phyloP scores from a whole-genome alignment of 257 asterid species.

The Cinchona pubescens region DNA sequence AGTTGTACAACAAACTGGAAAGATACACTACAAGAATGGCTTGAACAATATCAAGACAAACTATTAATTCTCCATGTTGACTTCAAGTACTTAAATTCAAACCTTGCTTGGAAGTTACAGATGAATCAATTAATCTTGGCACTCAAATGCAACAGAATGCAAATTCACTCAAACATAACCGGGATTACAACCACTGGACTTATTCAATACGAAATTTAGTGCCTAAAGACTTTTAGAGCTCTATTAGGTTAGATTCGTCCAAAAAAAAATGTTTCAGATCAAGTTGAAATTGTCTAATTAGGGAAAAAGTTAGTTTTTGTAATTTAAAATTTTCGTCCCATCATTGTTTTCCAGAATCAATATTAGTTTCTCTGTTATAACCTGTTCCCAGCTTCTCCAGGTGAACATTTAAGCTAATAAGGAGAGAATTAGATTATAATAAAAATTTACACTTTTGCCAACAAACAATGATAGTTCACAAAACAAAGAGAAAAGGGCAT shows the following conservation, averaged over 20 bases:
- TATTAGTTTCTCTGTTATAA: neutral
- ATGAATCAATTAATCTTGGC: neutral
- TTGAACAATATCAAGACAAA: neutral
- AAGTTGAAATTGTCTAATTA: neutral
- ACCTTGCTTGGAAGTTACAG: neutral
- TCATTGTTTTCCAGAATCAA: no score
- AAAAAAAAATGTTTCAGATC: neutral
- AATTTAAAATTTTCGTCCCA: no score
- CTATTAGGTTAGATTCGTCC: neutral
- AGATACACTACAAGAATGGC: neutral
- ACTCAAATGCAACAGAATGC: neutral
- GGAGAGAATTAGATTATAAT: neutral
- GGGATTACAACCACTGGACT: neutral
- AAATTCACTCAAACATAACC: neutral
- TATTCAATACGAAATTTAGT: neutral
- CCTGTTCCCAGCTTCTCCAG: no score
- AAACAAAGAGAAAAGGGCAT: no score
- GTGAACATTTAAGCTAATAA: neutral
- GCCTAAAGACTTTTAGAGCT: neutral
- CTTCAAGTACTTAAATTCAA: neutral
- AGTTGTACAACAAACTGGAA: neutral
- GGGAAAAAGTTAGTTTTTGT: neutral
- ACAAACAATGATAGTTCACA: neutral
- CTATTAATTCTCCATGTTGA: neutral
- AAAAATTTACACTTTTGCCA: neutral